Base-by-base conservation (phyloP, 768 basidiomycete genomes). In the Wakefieldia striispora region DNA sequence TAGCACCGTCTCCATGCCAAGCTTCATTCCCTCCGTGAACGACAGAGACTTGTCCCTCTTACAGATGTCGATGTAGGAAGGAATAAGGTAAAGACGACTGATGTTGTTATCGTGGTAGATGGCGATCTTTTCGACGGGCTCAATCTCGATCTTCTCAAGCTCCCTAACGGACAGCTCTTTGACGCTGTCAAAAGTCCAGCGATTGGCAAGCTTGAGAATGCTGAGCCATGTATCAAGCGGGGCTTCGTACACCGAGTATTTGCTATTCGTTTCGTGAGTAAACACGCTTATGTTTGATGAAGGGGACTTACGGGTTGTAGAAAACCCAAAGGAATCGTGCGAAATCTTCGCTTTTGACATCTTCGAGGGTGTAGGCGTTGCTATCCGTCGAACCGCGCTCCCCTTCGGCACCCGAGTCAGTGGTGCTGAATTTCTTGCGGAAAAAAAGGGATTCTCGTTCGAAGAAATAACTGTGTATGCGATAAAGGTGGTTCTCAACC, bases 401-500 rank as follows among this genome's bases (percentile, higher is more conserved):
- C 9, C 67, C 51, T 6, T 70, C 70, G 19, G 71, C 62, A 31
- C 6, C 12, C 7, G 65, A 57, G 4, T 65, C 58, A 7, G 74
- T 66, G 16, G 47, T 40, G 5, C 58, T 51, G 34, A 80, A 47
- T 43, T 72, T 67, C 0, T 64, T 61, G 10, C 62, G 63, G 61
- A 85, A 84, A 26, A 67, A 72, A 0, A 64, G 43, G 0, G 83
- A 85, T 44, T 88, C 83, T 0, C 84, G 70, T n/a, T 74, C 72
- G 34, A 88, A 83, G 42, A 86, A 84, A 38, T 78, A 81, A 1
- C 77, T 72, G 50, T 86, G 84, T 0, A 88, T 72, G 1, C 77
- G 69, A 53, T 83, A 87, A 0, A 78, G 66, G 4, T 71, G 64
- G 47, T 81, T 74, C 41, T 83, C 81, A 14, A 80, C 79, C 84